These are phyloP conservation scores for Trypanosoma lewisi DNA, from an alignment of 208 protist species.

Conservation along the genomic window DNA sequence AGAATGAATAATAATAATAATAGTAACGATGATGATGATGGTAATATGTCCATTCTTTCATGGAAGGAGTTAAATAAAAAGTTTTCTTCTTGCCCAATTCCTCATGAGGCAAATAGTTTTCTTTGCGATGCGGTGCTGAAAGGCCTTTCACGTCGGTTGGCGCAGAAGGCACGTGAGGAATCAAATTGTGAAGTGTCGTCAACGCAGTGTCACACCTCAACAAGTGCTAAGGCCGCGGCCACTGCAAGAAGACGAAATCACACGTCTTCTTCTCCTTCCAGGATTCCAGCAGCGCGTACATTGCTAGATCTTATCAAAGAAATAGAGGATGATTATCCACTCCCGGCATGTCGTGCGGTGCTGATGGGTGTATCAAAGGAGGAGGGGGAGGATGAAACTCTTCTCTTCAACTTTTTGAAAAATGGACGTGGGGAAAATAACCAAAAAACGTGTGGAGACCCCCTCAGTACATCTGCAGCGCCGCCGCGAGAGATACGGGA, in stretches of 20 bases:
- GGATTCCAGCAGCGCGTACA: background rate
- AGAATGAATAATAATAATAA: background rate
- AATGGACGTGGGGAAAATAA: no score
- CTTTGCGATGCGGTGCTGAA: slow-evolving; percentile 15
- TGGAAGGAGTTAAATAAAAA: slow-evolving; percentile 21
- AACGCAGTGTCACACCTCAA: background rate
- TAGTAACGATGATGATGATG: no score
- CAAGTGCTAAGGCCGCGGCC: background rate
- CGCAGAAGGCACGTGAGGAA: slow-evolving; percentile 2
- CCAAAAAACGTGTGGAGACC: background rate
- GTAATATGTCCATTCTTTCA: background rate
- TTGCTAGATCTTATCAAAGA: slow-evolving; percentile 14
- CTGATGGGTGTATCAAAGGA: slow-evolving; percentile 9
- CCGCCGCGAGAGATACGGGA: slow-evolving; percentile 13
- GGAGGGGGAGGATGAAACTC: background rate
- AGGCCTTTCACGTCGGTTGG: background rate
- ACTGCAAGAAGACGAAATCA: background rate
- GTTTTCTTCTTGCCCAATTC: no score
- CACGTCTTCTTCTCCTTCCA: background rate
- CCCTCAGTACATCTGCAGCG: background rate
- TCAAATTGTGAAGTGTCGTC: background rate
- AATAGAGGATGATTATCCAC: slow-evolving; percentile 5
- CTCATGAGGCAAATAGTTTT: background rate
- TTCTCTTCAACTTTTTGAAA: no score
- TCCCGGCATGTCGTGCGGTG: slow-evolving; percentile 24